Conservation (phyloP, 106 monocot species). For the Vanilla planifolia region DNA sequence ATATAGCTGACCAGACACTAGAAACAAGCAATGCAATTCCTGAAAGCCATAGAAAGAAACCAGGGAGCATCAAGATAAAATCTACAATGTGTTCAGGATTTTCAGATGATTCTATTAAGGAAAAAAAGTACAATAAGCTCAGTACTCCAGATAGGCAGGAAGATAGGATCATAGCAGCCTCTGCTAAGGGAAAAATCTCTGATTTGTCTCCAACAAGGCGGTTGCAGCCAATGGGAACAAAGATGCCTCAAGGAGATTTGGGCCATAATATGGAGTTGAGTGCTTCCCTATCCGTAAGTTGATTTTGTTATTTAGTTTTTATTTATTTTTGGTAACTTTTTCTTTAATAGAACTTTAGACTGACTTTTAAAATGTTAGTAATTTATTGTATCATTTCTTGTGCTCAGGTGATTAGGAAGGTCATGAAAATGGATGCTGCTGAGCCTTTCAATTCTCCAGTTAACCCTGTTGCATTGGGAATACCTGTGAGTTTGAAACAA, state of each 20-base stretch:
- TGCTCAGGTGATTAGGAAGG: conserved; percentile 77
- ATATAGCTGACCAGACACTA: conserved; percentile 43
- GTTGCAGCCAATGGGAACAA: conserved; percentile 21
- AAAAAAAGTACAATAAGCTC: conserved; percentile 20
- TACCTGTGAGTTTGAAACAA: conserved; percentile 59
- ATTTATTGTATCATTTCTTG: conserved; percentile 1
- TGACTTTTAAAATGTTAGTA: background rate
- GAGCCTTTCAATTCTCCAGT: conserved; percentile 91
- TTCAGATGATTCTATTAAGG: conserved; percentile 17
- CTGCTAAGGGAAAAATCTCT: conserved; percentile 27
- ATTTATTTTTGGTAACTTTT: too few relatives aligned
- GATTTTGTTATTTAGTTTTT: background rate
- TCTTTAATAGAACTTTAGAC: too few relatives aligned
- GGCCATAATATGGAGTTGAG: conserved; percentile 56
- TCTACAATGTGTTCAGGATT: conserved; percentile 37
- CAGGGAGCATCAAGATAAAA: conserved; percentile 81
- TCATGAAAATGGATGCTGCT: conserved; percentile 99
- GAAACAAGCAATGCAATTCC: conserved; percentile 21
- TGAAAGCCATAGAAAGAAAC: conserved; percentile 47
- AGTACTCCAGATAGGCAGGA: conserved; percentile 12
- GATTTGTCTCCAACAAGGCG: conserved; percentile 22
- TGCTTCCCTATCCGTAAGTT: conserved; percentile 50
- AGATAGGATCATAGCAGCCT: conserved; percentile 7
- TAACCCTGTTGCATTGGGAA: conserved; percentile 84
- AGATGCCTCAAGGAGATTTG: conserved; percentile 22